Evolutionary conservation across 768 basidiomycete species (phyloP), one percentile per base, ranked within the genome.

Genomic region (Pleurotus salmoneostramineus): DNA sequence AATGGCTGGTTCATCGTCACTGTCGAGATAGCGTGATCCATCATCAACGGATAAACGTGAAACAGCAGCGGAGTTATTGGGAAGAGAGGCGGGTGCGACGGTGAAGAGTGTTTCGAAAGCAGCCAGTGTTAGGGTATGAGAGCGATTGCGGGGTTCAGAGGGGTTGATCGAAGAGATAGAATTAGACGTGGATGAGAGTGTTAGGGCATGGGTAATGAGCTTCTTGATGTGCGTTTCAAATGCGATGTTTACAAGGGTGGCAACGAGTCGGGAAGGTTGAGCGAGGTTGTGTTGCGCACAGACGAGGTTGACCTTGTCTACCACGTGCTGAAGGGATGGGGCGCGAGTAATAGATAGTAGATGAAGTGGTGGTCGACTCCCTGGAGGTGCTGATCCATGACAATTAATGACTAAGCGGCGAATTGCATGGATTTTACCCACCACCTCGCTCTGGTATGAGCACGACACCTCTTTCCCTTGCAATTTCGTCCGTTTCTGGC

Each of bases 221-320:
- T 92, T 88, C 66, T 93, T 93, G 3, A 93, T 77, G 67, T 91
- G 90, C 14, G 88, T 88, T 77, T 93, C 90, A 64, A 85, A 88
- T 1, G 91, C 91, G 49, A 91, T 79, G 69, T 85, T 83, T 78
- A 92, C 81, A 2, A 93, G 75, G 2, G 84, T 76, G 10, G 89
- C 77, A 5, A 89, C 91, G 5, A 76, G 70, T 48, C 84, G 83
- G 4, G 82, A 76, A 0, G 91, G 89, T 14, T 78, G 69, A 2
- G 74, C 74, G 1, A 92, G 70, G 62, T 85, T 85, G 63, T 91
- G 84, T 64, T 93, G 91, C 1, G 89, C 87, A 42, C 85, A 89
- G 60, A 91, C 88, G 35, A 93, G 82, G 64, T 91, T 91, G 59
- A 92, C 83, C 56, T 90, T 80, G 62, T 93, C 91, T 5, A 83